Evolutionary conservation across 2,329 filamentous ascomycete genomes (phyloP).

Genomic region (Calonectria hawksworthii): DNA sequence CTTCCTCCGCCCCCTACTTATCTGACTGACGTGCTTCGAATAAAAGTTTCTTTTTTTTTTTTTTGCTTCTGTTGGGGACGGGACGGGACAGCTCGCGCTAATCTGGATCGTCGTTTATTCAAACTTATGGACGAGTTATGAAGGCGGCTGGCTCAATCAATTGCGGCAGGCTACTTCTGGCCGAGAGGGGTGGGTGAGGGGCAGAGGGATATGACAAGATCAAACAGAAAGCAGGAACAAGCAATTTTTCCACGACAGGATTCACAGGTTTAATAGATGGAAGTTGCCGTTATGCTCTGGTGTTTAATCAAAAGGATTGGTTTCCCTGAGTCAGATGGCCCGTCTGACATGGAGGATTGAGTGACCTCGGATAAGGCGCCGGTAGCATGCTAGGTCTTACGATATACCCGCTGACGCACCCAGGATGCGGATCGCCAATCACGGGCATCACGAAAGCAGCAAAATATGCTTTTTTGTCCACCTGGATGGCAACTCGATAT

Average conservation of each 20-base stretch:
- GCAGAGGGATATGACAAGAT: not conserved
- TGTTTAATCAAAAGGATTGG: not conserved
- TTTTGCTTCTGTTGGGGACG: not conserved
- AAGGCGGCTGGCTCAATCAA: not conserved
- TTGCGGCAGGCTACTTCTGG: not conserved
- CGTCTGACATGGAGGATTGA: not conserved
- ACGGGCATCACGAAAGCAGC: not conserved
- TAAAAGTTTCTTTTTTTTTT: not conserved
- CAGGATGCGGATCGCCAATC: constrained; percentile 14
- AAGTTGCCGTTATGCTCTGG: not conserved
- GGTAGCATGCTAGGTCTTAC: not conserved
- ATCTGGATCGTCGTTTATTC: not conserved
- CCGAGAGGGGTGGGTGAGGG: not conserved
- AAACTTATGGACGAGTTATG: not conserved
- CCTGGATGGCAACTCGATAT: not conserved
- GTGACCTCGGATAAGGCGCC: constrained; percentile 3
- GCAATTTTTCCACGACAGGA: not conserved
- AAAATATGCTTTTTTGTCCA: not conserved
- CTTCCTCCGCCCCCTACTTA: not conserved
- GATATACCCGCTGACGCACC: constrained; percentile 11
- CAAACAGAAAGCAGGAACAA: not conserved
- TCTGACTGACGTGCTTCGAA: not conserved
- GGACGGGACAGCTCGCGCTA: not conserved
- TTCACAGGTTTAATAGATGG: not conserved
- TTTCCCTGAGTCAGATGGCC: not conserved